Evolutionary conservation across 2,329 filamentous ascomycete species (phyloP).

Genomic region (Colletotrichum sp.): DNA sequence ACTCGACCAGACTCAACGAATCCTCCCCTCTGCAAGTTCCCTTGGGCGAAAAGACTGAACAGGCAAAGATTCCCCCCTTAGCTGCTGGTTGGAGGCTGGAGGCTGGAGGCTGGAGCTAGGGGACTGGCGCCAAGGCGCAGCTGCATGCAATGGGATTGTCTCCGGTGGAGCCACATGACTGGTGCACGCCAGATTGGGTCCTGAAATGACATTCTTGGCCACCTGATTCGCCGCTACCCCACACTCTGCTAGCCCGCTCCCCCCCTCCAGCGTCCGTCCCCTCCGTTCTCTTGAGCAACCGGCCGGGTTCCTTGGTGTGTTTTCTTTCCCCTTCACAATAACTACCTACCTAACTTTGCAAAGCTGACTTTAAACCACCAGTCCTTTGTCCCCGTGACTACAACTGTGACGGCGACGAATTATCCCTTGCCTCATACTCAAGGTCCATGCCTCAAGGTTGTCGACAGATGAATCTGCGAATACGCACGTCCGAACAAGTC

Average conservation of each 20-base stretch:
- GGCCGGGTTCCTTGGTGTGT: not conserved
- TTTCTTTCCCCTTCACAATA: not conserved
- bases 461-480: not conserved
- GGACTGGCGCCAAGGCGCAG: not conserved
- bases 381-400: not conserved
- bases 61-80: not conserved
- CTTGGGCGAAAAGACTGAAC: not conserved
- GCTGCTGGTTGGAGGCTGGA: not conserved
- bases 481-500: not conserved
- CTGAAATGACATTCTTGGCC: constrained; percentile 13
- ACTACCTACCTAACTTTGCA: not conserved
- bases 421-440: not conserved
- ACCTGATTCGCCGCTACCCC: constrained; percentile 24
- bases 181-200: constrained; percentile 6
- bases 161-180: constrained; percentile 22
- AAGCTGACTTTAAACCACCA: not conserved
- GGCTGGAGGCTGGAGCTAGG: not conserved
- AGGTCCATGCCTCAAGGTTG: not conserved
- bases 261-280: not conserved
- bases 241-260: constrained; percentile 7
- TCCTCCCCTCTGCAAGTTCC: not conserved
- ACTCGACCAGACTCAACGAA: not conserved
- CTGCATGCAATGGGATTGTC: constrained; percentile 9
- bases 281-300: not conserved
- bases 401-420: not conserved